Evolutionary conservation across 106 monocot species (phyloP), one percentile per base, ranked within the genome.

Genomic region (Acorus gramineus): DNA sequence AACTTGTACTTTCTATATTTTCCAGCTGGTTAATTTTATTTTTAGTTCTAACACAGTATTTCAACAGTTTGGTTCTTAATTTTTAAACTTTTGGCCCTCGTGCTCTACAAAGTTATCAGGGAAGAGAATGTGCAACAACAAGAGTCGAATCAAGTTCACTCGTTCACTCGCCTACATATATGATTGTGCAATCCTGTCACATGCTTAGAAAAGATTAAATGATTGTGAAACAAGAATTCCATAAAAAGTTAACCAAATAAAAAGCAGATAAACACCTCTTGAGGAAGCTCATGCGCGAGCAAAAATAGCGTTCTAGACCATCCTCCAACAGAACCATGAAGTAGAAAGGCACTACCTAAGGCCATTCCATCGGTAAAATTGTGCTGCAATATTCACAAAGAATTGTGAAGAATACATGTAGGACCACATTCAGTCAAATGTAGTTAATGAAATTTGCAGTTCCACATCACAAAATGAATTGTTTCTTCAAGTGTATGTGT

Each of bases 351-450:
- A 81, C 96, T 91, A 63, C 96, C 96, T 52, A 98, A 79, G 62
- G 96, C 91, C 96, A 98, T 98, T 60, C 96, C 96, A 69, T 98
- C 96, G 42, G 96, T 98, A 72, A 98, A 98, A 63, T 98, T 98
- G 63, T 98, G 96, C 95, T 95, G 80, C 71, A 69, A 68, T 63
- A 78, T 73, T 62, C 9, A 71, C 42, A 55, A 4, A 50, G 13
- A 28, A 44, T 49, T 61, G n/a, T 45, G 14, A 46, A 3, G 3
- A 59, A 67, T 46, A 52, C 28, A 44, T 8, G 43, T 44, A 47
- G 58, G 11, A 63, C 49, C 8, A 44, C 14, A 61, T 61, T 61
- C 14, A 45, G 4, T 8, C 4, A 61, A 7, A 44, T 46, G 42
- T 61, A 61, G 46, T 28, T 28, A 8, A 28, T 3, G 4, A 45